These are phyloP conservation scores for Perkinsus olseni DNA, from an alignment of 169 alveolate genomes.

Conservation along the genomic window DNA sequence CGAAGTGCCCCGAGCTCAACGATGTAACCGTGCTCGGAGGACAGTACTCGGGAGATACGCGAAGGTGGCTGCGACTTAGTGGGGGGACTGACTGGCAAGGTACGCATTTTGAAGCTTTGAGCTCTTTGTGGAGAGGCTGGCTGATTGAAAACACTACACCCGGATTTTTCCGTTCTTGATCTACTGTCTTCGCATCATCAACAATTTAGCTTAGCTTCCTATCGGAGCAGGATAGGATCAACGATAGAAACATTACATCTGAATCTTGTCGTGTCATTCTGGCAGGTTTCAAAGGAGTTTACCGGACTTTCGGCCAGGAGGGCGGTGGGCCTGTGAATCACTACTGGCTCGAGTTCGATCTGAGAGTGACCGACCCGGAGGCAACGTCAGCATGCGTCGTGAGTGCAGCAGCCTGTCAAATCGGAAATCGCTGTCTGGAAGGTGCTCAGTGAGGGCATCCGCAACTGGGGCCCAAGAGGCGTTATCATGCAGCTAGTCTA, in stretches of 20 bases:
- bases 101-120: too few species aligned
- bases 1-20: background rate
- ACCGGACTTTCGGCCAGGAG: background rate
- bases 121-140: too few species aligned
- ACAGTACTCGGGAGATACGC: background rate
- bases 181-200: too few species aligned
- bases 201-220: too few species aligned
- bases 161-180: background rate
- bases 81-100: background rate
- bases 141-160: too few species aligned
- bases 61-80: background rate
- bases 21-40: background rate
- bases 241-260: too few species aligned
- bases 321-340: background rate
- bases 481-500: background rate
- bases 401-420: background rate
- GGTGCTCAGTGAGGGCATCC: background rate
- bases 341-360: background rate
- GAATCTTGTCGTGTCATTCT: background rate
- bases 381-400: background rate
- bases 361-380: background rate
- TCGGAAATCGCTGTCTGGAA: background rate
- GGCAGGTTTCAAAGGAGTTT: background rate
- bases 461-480: background rate
- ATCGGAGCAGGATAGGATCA: too few species aligned